A percentile compares a stretch with the other conserved stretches of the same genome.
phyloP scores from a whole-genome alignment of 768 basidiomycete species.

The Rhodotorula paludigena region DNA sequence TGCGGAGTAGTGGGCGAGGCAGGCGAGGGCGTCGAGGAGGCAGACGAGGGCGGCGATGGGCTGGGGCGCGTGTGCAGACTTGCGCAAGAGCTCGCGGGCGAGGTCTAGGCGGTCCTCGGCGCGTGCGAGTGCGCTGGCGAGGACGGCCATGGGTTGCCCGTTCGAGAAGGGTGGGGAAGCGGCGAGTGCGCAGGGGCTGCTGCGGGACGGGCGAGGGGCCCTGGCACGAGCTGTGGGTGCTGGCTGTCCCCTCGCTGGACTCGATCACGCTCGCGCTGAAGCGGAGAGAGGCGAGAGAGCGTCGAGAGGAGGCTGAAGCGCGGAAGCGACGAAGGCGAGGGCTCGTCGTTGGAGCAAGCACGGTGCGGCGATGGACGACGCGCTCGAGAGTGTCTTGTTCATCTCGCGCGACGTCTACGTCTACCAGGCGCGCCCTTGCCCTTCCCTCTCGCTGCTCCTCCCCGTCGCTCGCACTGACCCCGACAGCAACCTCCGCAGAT shows the following conservation, averaged over 20 bases:
- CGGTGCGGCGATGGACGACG: slow-evolving; percentile 20
- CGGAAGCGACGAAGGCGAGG: too few relatives aligned
- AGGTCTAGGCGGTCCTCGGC: neutral
- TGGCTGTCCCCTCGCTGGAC: too few relatives aligned
- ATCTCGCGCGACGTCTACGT: slow-evolving; percentile 37
- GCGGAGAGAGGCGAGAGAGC: too few relatives aligned
- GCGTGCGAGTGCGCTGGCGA: neutral
- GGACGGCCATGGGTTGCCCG: neutral
- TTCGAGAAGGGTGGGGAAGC: neutral
- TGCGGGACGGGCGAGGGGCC: too few relatives aligned
- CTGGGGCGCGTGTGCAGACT: neutral
- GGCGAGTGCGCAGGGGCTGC: too few relatives aligned
- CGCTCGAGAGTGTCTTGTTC: slow-evolving; percentile 31
- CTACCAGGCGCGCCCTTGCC: slow-evolving; percentile 6
- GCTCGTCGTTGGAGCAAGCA: too few relatives aligned
- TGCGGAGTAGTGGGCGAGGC: neutral
- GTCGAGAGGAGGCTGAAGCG: too few relatives aligned
- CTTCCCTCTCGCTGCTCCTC: too few relatives aligned
- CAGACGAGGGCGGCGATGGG: neutral
- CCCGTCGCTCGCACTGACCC: neutral
- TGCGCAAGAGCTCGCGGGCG: neutral
- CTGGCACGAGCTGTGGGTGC: too few relatives aligned
- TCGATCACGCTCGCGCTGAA: too few relatives aligned
- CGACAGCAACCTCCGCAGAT: slow-evolving; percentile 8
- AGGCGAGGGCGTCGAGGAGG: slow-evolving; percentile 4